Evolutionary conservation across 371 early-diverging fungal species (phyloP), one percentile per base, ranked within the genome.

Genomic region (Chytridium lagenaria): DNA sequence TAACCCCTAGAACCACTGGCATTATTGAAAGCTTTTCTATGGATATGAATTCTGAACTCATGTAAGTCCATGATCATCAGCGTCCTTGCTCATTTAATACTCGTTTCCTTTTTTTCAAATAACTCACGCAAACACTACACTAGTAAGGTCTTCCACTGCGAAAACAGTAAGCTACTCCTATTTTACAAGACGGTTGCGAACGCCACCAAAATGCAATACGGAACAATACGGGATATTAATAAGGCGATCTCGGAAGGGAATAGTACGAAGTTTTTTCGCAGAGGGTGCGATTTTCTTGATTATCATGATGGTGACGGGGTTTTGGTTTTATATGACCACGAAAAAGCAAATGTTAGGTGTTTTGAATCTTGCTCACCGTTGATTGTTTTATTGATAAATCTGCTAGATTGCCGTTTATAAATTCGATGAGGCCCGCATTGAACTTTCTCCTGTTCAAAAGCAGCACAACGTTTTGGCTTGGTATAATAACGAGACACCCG

Each of bases 391-490:
- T n/a, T n/a, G n/a, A n/a, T n/a, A n/a, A n/a, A n/a, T n/a, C n/a
- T n/a, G n/a, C 23, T 61, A 61, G 63, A 3, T 61, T 34, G 33
- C 23, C 7, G 33, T 28, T 23, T 61, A 61, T 34, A 61, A 61
- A 23, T 61, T 61, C 63, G 63, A 61, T 38, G 63, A 61, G 19
- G 7, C 23, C 38, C 33, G 63, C 3, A 61, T 7, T 23, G 63
- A 61, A 34, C 63, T 61, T 23, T 12, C 23, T 31, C 23, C 7
- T 5, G 7, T 7, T 7, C 22, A 33, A 19, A 38, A 7, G 16
- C 7, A 34, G 7, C 2, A 61, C 36, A 31, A 10, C 63, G 33
- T 61, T 61, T 12, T 61, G 33, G 10, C 63, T 19, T 61, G 63
- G 63, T 61, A 61, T 34, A 61, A 61, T 28, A 23, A 38, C 36